Percentiles rank a stretch among this genome's conserved stretches.
Conservation (phyloP, 1,139 yeast genomes). For the Yamadazyma dushanensis region DNA sequence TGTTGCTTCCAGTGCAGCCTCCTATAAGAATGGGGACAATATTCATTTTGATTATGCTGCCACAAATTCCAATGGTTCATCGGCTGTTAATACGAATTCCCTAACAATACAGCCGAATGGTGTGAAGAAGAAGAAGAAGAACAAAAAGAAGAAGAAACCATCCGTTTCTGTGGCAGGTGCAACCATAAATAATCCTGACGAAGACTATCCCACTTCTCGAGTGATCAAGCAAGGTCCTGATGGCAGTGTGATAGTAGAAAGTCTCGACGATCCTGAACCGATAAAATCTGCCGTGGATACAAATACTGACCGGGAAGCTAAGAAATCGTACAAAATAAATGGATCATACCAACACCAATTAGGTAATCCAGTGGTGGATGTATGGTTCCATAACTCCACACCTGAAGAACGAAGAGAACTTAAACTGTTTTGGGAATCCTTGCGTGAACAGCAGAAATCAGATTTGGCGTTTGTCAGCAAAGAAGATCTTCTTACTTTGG, state of each 20-base stretch:
- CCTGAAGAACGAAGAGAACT: conserved; percentile 61
- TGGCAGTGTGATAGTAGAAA: conserved; percentile 71
- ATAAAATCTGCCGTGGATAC: no score
- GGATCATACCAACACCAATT: neutral
- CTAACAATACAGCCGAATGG: no score
- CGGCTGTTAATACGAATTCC: no score
- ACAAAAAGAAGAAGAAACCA: conserved; percentile 36
- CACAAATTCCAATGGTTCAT: neutral
- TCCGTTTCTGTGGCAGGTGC: conserved; percentile 30
- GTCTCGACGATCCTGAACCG: conserved; percentile 37
- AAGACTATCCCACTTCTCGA: conserved; percentile 70
- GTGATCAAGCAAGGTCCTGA: conserved; percentile 71
- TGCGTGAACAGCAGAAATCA: conserved; percentile 60
- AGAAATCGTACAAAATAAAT: neutral
- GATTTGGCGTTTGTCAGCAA: conserved; percentile 68
- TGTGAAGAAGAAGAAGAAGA: conserved; percentile 30
- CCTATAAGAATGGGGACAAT: conserved; percentile 49
- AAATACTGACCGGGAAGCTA: neutral
- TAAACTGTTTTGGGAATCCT: conserved; percentile 68
- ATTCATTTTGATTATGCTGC: conserved; percentile 56
- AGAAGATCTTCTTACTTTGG: conserved; percentile 24
- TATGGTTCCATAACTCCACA: conserved; percentile 57
- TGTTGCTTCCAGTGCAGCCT: neutral
- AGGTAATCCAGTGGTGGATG: conserved; percentile 23
- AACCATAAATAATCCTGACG: conserved; percentile 54